These are phyloP conservation scores for Sanguinoderma infundibulare DNA, from an alignment of 1,284 basidiomycete species.

Conservation along the genomic window DNA sequence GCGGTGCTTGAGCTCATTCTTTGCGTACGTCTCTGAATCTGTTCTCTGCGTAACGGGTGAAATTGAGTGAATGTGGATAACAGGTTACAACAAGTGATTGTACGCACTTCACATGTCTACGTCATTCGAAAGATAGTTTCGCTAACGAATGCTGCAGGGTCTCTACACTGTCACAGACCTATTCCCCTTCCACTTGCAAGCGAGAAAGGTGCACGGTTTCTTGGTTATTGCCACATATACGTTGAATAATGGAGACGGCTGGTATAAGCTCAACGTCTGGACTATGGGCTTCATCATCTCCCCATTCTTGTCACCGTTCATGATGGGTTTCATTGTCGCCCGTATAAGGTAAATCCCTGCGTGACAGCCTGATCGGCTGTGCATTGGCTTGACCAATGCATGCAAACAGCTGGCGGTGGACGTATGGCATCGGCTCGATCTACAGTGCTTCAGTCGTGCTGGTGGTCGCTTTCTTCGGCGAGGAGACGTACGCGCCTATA, in stretches of 20 bases:
- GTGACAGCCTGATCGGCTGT: too few species aligned
- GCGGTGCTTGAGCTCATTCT: constrained; percentile 73
- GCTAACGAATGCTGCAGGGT: constrained; percentile 44
- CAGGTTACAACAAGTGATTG: constrained; percentile 73
- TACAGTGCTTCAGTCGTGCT: constrained; percentile 60
- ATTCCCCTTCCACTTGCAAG: constrained; percentile 78
- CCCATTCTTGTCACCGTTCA: constrained; percentile 71
- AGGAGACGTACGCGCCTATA: constrained; percentile 58
- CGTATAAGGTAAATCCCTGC: constrained; percentile 45
- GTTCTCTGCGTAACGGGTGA: background rate
- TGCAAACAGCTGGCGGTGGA: constrained; percentile 65
- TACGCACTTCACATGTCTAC: constrained; percentile 33
- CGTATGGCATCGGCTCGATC: constrained; percentile 70
- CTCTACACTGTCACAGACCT: constrained; percentile 70
- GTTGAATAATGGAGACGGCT: background rate
- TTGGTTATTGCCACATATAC: background rate
- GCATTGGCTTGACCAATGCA: background rate
- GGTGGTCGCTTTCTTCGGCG: constrained; percentile 59
- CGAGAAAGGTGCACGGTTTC: constrained; percentile 55
- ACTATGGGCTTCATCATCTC: constrained; percentile 72
- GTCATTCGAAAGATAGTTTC: background rate
- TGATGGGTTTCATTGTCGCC: constrained; percentile 72
- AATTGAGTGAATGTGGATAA: constrained; percentile 4
- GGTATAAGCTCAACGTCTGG: constrained; percentile 64
- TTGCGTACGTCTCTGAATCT: constrained; percentile 47